Evolutionary conservation across 192 early-diverging fungal species (phyloP), one percentile per base, ranked within the genome.

Genomic region (Backusella macrospora): DNA sequence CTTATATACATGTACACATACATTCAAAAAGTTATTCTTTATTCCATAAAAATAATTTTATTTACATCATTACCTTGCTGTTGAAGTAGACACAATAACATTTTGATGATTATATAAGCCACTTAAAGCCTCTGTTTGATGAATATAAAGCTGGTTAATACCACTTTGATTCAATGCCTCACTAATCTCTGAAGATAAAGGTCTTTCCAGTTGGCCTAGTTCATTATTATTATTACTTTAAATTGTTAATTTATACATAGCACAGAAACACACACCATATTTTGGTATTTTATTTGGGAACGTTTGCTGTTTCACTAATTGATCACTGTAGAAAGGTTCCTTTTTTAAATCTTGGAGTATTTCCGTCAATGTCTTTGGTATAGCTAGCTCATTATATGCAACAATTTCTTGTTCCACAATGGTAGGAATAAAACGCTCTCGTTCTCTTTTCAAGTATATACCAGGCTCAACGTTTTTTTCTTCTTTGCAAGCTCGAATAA

Each of bases 51-150:
- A 2, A 26, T 73, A 21, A 77, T 55, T 73, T 34, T 62, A 26
- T 21, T 43, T 34, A 21, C 43, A 12, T 10, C 40, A 5, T 40
- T 78, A 88, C 87, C 87, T 89, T 34, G 92, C 88, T 34, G 93
- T 95, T 1, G 90, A 77, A 2, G 94, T 95, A 48, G 86, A 82
- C 1, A 92, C 83, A 38, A 95, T 86, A 5, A 93, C 85, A 70
- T 88, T 70, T 47, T 83, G 62, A 6, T 86, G 84, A 5, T 70
- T 46, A 34, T 78, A 76, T 13, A 92, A 64, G 5, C 42, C 79
- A 46, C 87, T 80, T 6, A 94, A 86, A 0, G 94, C 90, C 65
- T 88, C 69, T 0, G 87, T 86, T 73, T 95, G 94, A 81, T 95
- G 94, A n/a, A 80, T 65, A 73, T 93, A 95, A 0, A 94, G 75